phyloP scores from a whole-genome alignment of 2,329 filamentous ascomycete species.

The Aspergillus tanneri region DNA sequence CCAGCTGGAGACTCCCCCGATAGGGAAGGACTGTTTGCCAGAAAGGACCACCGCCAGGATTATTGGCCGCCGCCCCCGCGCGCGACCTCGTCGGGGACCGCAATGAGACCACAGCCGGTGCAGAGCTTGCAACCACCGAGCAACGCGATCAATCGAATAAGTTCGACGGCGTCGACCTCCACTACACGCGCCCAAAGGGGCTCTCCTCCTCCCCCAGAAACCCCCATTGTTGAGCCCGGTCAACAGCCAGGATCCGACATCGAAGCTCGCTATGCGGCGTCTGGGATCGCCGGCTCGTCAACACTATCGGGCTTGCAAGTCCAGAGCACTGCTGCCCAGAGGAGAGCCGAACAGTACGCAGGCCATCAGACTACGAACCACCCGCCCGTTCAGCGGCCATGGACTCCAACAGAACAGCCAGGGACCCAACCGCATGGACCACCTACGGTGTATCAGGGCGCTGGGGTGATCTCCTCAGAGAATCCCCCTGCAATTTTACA shows the following conservation, averaged over 20 bases:
- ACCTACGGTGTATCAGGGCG: slow-evolving; percentile 87
- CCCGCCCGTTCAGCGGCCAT: slow-evolving; percentile 61
- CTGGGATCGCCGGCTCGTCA: slow-evolving; percentile 81
- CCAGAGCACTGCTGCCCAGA: slow-evolving; percentile 77
- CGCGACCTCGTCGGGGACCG: slow-evolving; percentile 22
- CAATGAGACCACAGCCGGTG: slow-evolving; percentile 21
- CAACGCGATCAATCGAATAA: slow-evolving; percentile 59
- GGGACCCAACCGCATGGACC: slow-evolving; percentile 85
- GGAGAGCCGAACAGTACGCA: slow-evolving; percentile 76
- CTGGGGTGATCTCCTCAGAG: slow-evolving; percentile 60
- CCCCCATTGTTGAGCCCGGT: slow-evolving; percentile 73
- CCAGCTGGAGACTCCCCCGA: slow-evolving; percentile 73
- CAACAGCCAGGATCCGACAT: slow-evolving; percentile 75
- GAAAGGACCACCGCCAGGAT: slow-evolving; percentile 59
- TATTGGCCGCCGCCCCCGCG: slow-evolving; percentile 59
- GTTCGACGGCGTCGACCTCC: slow-evolving; percentile 86
- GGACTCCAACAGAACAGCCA: slow-evolving; percentile 92
- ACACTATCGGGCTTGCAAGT: slow-evolving; percentile 73
- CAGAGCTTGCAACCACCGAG: slow-evolving; percentile 52
- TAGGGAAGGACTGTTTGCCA: slow-evolving; percentile 76
- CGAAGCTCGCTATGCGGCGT: slow-evolving; percentile 85
- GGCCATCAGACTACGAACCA: slow-evolving; percentile 44
- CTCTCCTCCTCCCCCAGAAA: slow-evolving; percentile 92
- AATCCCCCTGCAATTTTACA: slow-evolving; percentile 42
- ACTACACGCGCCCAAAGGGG: slow-evolving; percentile 89